Base-by-base conservation (phyloP, 305 asterid genomes). In the Fraxinus velutina region DNA sequence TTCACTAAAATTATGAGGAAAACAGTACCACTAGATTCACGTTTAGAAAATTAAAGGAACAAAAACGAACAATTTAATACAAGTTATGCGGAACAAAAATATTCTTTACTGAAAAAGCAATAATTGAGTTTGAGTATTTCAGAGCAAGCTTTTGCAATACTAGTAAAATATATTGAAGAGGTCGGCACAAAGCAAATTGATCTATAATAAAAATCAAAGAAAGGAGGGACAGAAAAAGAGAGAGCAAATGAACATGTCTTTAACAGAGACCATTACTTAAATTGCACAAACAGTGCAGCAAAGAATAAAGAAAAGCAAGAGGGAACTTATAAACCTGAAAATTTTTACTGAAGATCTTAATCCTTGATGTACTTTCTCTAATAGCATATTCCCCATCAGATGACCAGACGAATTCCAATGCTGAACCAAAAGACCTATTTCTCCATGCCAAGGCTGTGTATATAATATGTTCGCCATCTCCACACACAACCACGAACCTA, bases 371-470 rank as follows among this genome's bases (percentile, higher is more conserved):
- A 80, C 97, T 95, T 92, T 95, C 98, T 88, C 97, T 87, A 84
- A 93, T 94, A 88, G 98, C 98, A 87, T 91, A 91, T 86, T 94
- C 98, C 76, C 98, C 98, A 83, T 95, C 98, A 36, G 93, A 80
- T 33, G 98, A 95, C 98, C 98, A 95, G 75, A 92, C 98, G 82
- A 95, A 85, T 80, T 95, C 99, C 92, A 95, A 86, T 32, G 98
- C 98, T 1, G 95, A 88, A 79, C 98, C 98, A 86, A 91, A 95
- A 64, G 98, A 95, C 85, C 96, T 89, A 88, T 93, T 95, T 88
- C 99, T 91, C 99, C 99, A 93, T 5, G 99, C 99, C 90, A 95
- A 86, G 70, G 99, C 97, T 24, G 98, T 95, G 88, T 95, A 95
- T 82, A 95, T 95, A 78, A 93, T 90, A 88, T 90, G 92, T 85